Conservation (phyloP, 306 rosid genomes). For the Potentilla sterilis region DNA sequence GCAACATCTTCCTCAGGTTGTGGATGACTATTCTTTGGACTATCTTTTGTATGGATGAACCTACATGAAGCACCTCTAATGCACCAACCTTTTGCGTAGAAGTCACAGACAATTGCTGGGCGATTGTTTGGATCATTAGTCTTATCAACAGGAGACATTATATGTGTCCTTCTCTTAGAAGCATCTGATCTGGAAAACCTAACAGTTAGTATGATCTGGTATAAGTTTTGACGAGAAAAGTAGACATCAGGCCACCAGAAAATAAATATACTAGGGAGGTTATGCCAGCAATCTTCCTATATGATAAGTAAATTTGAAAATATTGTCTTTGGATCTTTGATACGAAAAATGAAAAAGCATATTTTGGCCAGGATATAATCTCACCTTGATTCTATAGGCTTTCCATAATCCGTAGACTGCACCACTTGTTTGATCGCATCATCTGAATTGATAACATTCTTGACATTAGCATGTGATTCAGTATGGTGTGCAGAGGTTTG, state of each 20-base stretch:
- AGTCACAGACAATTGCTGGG: slow-evolving; percentile 55
- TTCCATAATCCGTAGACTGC: slow-evolving; percentile 38
- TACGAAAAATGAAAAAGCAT: slow-evolving; percentile 24
- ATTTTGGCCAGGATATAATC: slow-evolving; percentile 25
- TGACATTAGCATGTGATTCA: slow-evolving; percentile 29
- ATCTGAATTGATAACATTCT: slow-evolving; percentile 28
- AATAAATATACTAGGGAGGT: slow-evolving; percentile 12
- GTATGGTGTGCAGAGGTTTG: slow-evolving; percentile 21
- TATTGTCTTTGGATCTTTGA: slow-evolving; percentile 15
- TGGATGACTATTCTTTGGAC: slow-evolving; percentile 28
- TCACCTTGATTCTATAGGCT: slow-evolving; percentile 55
- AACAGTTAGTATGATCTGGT: slow-evolving; percentile 37
- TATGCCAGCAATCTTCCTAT: slow-evolving; percentile 22
- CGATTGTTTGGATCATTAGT: slow-evolving; percentile 50
- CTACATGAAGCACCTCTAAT: slow-evolving; percentile 80
- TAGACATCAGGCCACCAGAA: slow-evolving; percentile 24
- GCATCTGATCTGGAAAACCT: slow-evolving; percentile 49
- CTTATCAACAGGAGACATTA: slow-evolving; percentile 51
- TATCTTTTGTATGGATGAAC: slow-evolving; percentile 74
- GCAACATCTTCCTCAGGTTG: slow-evolving; percentile 47
- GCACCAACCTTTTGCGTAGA: slow-evolving; percentile 95
- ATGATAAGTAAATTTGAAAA: slow-evolving; percentile 26
- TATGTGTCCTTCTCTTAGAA: slow-evolving; percentile 41
- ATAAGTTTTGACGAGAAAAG: slow-evolving; percentile 25
- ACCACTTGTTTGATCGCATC: slow-evolving; percentile 37